These are phyloP conservation scores for Neurospora sp. DNA, from an alignment of 495 filamentous ascomycete species.

Conservation along the genomic window DNA sequence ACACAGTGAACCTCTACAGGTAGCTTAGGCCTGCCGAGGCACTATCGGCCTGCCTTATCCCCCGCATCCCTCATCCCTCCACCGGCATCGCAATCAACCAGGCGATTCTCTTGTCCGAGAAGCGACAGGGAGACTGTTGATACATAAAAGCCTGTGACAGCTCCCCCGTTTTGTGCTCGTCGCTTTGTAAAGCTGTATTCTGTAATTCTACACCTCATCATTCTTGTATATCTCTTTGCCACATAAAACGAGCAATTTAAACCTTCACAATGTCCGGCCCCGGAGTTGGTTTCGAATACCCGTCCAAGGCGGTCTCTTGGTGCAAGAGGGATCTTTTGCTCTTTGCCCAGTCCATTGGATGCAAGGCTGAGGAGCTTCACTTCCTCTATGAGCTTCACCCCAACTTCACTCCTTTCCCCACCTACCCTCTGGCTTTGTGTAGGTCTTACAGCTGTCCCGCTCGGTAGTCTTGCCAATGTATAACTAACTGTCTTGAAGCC, in stretches of 20 bases:
- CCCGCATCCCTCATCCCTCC: not conserved
- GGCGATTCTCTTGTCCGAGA: not conserved
- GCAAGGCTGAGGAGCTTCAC: constrained; percentile 75
- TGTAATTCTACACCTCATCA: not conserved
- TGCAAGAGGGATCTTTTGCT: constrained; percentile 76
- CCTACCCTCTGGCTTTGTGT: constrained; percentile 76
- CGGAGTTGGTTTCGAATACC: constrained; percentile 72
- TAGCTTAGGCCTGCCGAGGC: not conserved
- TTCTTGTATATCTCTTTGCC: not conserved
- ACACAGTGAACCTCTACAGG: not conserved
- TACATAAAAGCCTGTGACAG: not conserved
- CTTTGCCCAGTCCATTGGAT: constrained; percentile 81
- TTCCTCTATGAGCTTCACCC: constrained; percentile 86
- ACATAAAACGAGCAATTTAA: not conserved
- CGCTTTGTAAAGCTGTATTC: not conserved
- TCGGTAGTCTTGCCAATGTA: not conserved
- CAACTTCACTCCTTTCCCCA: constrained; percentile 74
- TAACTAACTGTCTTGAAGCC: constrained; percentile 32
- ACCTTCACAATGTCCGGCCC: constrained; percentile 38
- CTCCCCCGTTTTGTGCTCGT: not conserved
- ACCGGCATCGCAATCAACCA: not conserved
- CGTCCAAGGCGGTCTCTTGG: constrained; percentile 63
- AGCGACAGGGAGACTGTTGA: not conserved
- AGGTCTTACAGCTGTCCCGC: constrained; percentile 16
- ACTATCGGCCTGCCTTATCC: not conserved